Base-by-base conservation (phyloP, 2,329 filamentous ascomycete genomes). In the Calonectria pteridis region DNA sequence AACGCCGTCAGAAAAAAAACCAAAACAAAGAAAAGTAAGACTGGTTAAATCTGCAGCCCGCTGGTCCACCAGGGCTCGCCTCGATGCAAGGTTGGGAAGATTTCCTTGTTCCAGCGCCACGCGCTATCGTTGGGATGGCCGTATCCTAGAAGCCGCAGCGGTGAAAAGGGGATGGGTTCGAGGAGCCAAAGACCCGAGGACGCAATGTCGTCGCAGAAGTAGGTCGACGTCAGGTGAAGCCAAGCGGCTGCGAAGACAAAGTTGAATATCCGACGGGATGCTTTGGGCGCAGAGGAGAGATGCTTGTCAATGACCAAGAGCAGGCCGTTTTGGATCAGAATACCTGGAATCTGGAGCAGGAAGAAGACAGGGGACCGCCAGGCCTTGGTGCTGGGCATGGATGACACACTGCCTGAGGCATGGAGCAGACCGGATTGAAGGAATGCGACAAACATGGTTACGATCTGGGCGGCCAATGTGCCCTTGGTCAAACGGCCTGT, bases 161-260 rank as follows among this genome's bases (percentile, higher is more conserved):
- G 81, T 68, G 94, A 97, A 11, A 96, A 76, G 0, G 95, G 95
- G n/a, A 98, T 84, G 0, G 95, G 95, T 83, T 98, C 95, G 74
- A 92, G 91, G 18, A 97, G 84, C 94, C 94, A 98, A 0, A 98
- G 80, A 0, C 94, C 95, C 0, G 91, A 90, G 14, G 89, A 87
- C 0, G 93, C 89, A 81, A 98, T 92, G 80, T 98, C 96, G 81
- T 98, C 91, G 14, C 92, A 87, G n/a, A 98, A 87, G 43, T 92
- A 82, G 50, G 87, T 87, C 0, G 90, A 89, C 0, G 94, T 96
- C 20, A 87, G 82, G 69, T 92, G 90, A 73, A 97, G 85, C 94
- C 95, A 98, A 0, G 82, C 78, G 6, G 92, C 75, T 1, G 92
- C 89, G 76, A 93, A 93, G 0, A 87, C 28, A 0, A 94, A 82